These are phyloP conservation scores for Leishmania guyanensis DNA, from an alignment of 208 protist genomes.

Conservation along the genomic window DNA sequence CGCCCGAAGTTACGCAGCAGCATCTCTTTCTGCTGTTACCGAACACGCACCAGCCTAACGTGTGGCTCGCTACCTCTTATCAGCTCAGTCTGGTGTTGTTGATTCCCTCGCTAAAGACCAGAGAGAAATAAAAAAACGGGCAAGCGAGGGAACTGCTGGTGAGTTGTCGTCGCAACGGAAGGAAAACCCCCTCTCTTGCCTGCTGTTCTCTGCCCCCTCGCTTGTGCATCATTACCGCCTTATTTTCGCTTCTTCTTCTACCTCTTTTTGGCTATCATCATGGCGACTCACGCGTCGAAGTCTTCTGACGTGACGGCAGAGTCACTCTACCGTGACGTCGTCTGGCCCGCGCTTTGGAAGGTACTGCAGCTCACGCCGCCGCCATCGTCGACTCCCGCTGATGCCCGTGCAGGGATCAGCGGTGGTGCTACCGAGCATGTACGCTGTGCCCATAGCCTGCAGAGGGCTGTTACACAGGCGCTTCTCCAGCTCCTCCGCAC, in stretches of 20 bases:
- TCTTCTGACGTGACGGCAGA: conserved; percentile 9
- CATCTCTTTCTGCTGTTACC: neutral
- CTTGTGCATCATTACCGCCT: too few relatives aligned
- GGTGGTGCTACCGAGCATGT: neutral
- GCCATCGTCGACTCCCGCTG: neutral
- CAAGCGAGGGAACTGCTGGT: neutral
- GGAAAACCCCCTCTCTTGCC: neutral
- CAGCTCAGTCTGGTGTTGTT: neutral
- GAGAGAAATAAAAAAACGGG: neutral
- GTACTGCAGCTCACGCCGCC: conserved; percentile 14
- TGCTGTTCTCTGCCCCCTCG: neutral
- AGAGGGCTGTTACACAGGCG: conserved; percentile 19
- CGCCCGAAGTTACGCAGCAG: neutral
- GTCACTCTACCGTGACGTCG: conserved; percentile 16
- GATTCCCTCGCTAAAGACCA: neutral
- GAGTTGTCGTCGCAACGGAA: neutral
- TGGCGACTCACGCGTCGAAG: neutral
- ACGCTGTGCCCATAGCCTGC: conserved; percentile 9
- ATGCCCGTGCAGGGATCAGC: neutral
- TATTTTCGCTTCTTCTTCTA: neutral
- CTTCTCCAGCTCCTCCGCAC: conserved; percentile 20
- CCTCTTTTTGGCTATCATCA: neutral
- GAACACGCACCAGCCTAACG: neutral
- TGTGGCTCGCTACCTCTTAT: neutral
- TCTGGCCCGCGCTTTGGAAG: conserved; percentile 31